Evolutionary conservation across 805 yeast genomes (phyloP), one percentile per base, ranked within the genome.

Genomic region (Cyberlindnera mississippiensis): DNA sequence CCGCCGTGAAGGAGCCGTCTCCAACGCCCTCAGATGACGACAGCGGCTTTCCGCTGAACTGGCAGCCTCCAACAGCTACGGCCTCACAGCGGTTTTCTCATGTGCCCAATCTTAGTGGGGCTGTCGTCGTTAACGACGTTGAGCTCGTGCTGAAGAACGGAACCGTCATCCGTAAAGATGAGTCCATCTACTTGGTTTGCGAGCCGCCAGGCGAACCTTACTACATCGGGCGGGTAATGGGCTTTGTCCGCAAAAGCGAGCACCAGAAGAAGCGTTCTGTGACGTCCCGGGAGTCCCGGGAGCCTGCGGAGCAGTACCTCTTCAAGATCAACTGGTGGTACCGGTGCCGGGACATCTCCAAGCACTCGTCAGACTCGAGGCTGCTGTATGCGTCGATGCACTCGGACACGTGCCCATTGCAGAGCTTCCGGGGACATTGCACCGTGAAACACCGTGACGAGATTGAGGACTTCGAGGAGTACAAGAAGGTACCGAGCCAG

Each of bases 181-280:
- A 89, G 43, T 78, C 71, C 45, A 82, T 89, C 9, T 89, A 85
- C 59, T 79, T 90, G 80, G 73, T 90, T 11, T 79, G 93, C 48
- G 96, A 88, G 60, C 96, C 96, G 1, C 88, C 96, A 0, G 93
- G 96, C 2, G 96, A 88, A 54, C 97, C 98, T 0, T 93, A 85
- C 67, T 86, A 88, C 55, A 75, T 93, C 33, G 98, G 95, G 1
- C 70, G 91, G 32, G 72, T 91, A 30, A 75, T 86, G 70, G 93
- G 90, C 13, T 87, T 89, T 51, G 71, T 69, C 3, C 61, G 61
- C 38, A 72, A 67, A 50, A 27, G n/a, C 36, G 34, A 48, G 42
- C 14, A 42, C 41, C n/a, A n/a, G n/a, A 35, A 4, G 29, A 39
- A 3, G 13, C 55, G 50, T n/a, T n/a, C n/a, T n/a, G n/a, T n/a